Evolutionary conservation across 306 rosid species (phyloP).

Genomic region (Malus orientalis): DNA sequence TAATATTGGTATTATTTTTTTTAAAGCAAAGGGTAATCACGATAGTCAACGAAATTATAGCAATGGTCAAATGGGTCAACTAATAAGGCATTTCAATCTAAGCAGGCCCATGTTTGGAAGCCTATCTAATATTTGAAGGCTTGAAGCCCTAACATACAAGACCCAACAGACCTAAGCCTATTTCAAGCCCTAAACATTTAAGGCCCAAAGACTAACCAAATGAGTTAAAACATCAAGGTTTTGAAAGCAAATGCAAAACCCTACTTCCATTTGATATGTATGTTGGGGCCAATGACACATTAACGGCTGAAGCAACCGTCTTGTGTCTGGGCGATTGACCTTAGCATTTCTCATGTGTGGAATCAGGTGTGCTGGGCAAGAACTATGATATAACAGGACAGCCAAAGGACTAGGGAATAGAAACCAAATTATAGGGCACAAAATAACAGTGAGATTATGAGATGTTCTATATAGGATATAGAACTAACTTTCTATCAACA

Average conservation of each 20-base stretch:
- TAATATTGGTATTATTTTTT: too few relatives aligned
- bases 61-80: background rate
- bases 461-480: background rate
- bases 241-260: background rate
- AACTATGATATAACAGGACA: background rate
- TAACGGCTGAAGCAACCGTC: too few relatives aligned
- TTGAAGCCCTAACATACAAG: background rate
- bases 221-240: background rate
- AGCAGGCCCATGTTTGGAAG: background rate
- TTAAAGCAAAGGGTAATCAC: background rate
- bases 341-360: too few relatives aligned
- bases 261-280: background rate
- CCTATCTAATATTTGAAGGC: background rate
- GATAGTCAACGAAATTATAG: background rate
- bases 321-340: too few relatives aligned
- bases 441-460: background rate
- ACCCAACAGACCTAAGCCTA: background rate
- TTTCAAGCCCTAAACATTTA: background rate
- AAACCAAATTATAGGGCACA: background rate
- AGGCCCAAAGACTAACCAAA: background rate
- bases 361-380: background rate
- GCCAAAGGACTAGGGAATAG: background rate
- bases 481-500: background rate
- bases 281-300: too few relatives aligned
- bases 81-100: background rate